These are phyloP conservation scores for Rubus parviflorus DNA, from an alignment of 306 rosid species.

Conservation along the genomic window DNA sequence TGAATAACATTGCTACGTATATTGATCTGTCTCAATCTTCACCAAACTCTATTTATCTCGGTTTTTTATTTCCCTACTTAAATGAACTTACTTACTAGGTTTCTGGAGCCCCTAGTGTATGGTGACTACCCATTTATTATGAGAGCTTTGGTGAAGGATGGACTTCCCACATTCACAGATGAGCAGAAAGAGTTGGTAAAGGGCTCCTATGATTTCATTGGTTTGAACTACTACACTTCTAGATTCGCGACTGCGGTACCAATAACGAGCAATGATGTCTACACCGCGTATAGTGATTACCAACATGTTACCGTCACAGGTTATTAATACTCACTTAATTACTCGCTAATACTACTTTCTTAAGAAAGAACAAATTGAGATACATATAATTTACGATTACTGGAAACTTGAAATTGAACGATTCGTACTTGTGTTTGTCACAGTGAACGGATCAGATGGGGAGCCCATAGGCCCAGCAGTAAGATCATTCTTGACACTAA, in stretches of 20 bases:
- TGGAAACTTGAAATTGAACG: too few species aligned
- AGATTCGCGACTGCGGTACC: neutral
- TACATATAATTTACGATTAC: too few species aligned
- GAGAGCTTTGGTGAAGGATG: neutral
- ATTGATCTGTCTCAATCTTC: too few species aligned
- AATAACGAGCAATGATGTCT: neutral
- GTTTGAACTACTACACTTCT: conserved; percentile 2
- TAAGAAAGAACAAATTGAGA: too few species aligned
- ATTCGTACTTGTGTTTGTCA: too few species aligned
- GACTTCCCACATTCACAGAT: neutral
- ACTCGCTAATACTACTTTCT: neutral
- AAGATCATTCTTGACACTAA: neutral
- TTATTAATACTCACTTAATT: neutral
- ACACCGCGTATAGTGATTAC: neutral
- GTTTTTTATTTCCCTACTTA: too few species aligned
- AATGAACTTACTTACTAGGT: neutral
- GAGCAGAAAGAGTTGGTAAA: neutral
- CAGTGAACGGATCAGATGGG: neutral
- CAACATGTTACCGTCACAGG: neutral
- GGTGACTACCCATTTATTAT: neutral
- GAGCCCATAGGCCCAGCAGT: neutral
- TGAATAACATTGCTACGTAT: neutral
- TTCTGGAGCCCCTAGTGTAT: conserved; percentile 3
- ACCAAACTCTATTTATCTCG: too few species aligned
- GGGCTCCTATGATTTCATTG: conserved; percentile 3